Percentiles rank a stretch among this genome's conserved stretches.
Conservation (phyloP, 1,284 basidiomycete species). For the Rhodotorula sp. region DNA sequence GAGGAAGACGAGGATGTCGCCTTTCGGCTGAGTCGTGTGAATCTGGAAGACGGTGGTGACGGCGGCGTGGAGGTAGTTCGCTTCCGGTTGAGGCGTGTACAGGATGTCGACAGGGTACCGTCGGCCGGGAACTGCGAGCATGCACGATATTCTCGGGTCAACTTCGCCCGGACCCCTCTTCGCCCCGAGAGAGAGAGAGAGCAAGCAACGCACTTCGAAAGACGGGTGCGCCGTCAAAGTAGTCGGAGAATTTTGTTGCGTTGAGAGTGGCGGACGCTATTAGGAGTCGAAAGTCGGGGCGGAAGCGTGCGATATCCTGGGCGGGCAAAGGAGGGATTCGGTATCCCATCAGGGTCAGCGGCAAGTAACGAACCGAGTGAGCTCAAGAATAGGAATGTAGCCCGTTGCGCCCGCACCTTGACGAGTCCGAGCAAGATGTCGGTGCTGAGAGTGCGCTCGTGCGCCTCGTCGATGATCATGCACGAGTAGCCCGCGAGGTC, state of each 20-base stretch:
- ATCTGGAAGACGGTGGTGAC: conserved; percentile 99
- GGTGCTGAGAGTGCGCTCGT: conserved; percentile 91
- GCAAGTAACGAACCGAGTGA: neutral
- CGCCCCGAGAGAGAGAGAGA: neutral
- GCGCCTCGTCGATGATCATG: conserved; percentile 94
- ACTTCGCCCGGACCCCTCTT: neutral
- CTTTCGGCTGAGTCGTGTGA: conserved; percentile 95
- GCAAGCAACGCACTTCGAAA: conserved; percentile 68
- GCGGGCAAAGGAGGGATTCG: conserved; percentile 2
- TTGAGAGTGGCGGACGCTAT: conserved; percentile 97
- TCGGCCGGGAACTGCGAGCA: conserved; percentile 70
- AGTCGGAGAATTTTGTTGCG: conserved; percentile 81
- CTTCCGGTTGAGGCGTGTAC: conserved; percentile 95
- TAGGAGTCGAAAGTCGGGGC: conserved; percentile 83
- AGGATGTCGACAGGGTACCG: conserved; percentile 98
- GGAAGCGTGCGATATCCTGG: conserved; percentile 93
- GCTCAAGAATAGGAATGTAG: conserved; percentile 18
- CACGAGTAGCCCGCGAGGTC: conserved; percentile 88
- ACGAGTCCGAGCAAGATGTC: conserved; percentile 95
- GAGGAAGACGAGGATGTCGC: conserved; percentile 97
- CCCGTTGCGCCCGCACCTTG: conserved; percentile 65
- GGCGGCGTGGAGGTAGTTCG: conserved; percentile 96
- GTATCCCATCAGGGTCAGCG: conserved; percentile 11
- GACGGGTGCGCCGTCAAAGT: conserved; percentile 90
- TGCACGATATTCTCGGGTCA: neutral